Base-by-base conservation (phyloP, 768 basidiomycete species). In the Ramaria sp. region DNA sequence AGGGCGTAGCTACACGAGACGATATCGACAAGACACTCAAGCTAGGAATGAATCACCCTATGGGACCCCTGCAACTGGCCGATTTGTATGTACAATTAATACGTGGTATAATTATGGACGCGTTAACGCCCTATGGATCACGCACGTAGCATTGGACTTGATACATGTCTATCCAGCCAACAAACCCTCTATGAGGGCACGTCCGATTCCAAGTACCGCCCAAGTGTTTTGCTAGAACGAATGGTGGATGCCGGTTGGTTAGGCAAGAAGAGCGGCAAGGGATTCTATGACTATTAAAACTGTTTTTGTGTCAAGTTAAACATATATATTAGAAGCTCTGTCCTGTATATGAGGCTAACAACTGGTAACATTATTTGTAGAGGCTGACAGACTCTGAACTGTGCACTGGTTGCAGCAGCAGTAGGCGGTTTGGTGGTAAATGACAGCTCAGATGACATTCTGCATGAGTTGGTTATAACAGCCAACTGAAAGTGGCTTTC, bases 171-270 rank as follows among this genome's bases (percentile, higher is more conserved):
- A 12, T 82, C 88, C 3, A 96, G 96, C 62, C 92, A 95, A 62
- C 81, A 88, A 65, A 92, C 90, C 0, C 75, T 96, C 5, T 88
- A 93, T 60, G 78, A 77, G 49, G 91, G 92, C 55, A 95, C 91
- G 8, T 80, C 87, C 0, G 95, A 98, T 68, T 88, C 87, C 8
- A 98, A 98, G 67, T 97, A 98, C 68, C 82, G 95, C 5, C 94
- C 95, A 0, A 84, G 85, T 57, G 75, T 93, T 24, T 75, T 98
- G 16, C 77, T 98, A 8, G 88, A 92, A 62, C 78, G 91, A 34
- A 97, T 98, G 95, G 95, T 98, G 4, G 90, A 95, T 64, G 95
- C 95, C 18, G 83, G 86, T 48, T 98, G 89, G 88, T 76, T 87
- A 50, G 95, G 95, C 10, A 84, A 77, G 74, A 95, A 95, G 75